phyloP scores from a whole-genome alignment of 2,329 filamentous ascomycete species.

The Fusarium circinatum region DNA sequence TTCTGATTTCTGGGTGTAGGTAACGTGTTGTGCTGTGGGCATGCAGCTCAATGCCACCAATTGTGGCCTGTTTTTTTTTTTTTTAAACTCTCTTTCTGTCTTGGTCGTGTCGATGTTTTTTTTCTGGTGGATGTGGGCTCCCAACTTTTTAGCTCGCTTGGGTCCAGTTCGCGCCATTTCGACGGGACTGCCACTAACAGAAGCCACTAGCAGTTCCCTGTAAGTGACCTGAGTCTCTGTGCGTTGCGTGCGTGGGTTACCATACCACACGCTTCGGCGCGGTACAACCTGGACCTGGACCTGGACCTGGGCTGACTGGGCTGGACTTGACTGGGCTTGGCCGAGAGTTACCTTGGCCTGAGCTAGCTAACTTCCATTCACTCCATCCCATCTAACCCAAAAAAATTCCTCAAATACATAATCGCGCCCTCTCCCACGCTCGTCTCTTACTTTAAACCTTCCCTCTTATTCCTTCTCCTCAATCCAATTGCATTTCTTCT shows the following conservation, averaged over 20 bases:
- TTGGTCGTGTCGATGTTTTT: conserved; percentile 13
- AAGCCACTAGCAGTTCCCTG: conserved; percentile 12
- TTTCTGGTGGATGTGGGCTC: conserved; percentile 11
- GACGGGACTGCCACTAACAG: conserved; percentile 13
- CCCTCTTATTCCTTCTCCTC: conserved; percentile 5
- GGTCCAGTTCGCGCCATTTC: conserved; percentile 29
- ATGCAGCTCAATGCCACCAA: conserved; percentile 8
- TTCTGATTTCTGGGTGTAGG: conserved; percentile 12
- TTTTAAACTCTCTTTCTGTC: neutral
- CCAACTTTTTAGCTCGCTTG: conserved; percentile 22
- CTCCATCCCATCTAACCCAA: conserved; percentile 4
- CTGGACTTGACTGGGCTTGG: neutral
- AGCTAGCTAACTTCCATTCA: conserved; percentile 12
- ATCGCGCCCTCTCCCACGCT: conserved; percentile 33
- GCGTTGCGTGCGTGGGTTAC: neutral
- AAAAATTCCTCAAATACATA: conserved; percentile 46
- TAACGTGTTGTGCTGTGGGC: conserved; percentile 29
- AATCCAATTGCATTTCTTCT: conserved; percentile 12
- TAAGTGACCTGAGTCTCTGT: conserved; percentile 10
- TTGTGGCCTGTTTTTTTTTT: conserved; percentile 34
- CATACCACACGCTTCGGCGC: conserved; percentile 25
- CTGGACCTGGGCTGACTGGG: neutral
- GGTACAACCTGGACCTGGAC: conserved; percentile 20
- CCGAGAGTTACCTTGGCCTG: neutral
- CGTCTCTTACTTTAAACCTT: neutral